Evolutionary conservation across 1,139 yeast species (phyloP).

Genomic region (Scheffersomyces parashehatae): DNA sequence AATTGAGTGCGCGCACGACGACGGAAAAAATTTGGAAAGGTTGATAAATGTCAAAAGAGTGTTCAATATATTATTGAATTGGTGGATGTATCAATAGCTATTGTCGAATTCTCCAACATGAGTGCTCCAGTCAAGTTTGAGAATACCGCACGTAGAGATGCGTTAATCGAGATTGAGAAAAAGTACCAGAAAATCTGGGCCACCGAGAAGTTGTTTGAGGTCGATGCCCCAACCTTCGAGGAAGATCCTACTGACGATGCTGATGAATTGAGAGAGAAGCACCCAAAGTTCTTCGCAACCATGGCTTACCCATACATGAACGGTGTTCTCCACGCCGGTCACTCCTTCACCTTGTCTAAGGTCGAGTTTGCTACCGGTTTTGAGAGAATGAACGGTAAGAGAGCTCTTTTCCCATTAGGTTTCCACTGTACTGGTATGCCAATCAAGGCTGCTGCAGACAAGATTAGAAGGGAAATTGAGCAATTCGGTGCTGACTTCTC

Average conservation of each 20-base stretch:
- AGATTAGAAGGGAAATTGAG: constrained; percentile 89
- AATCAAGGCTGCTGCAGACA: constrained; percentile 94
- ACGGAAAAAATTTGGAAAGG: too few species aligned
- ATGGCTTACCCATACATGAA: constrained; percentile 99
- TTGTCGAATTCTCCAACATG: constrained; percentile 21
- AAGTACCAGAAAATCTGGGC: constrained; percentile 88
- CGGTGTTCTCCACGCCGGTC: constrained; percentile 98
- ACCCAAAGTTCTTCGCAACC: constrained; percentile 87
- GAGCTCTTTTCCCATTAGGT: constrained; percentile 93
- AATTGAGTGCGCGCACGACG: too few species aligned
- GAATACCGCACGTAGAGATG: constrained; percentile 88
- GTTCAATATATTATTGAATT: too few species aligned
- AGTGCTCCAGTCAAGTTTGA: constrained; percentile 47
- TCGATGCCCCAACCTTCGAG: constrained; percentile 78
- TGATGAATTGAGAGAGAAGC: constrained; percentile 71
- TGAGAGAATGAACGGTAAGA: constrained; percentile 92
- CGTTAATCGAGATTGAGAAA: constrained; percentile 84
- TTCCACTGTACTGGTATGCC: constrained; percentile 99
- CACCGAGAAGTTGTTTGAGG: constrained; percentile 80
- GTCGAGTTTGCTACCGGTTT: constrained; percentile 93
- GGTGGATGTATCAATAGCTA: too few species aligned
- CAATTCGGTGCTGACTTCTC: constrained; percentile 82
- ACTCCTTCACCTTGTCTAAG: constrained; percentile 91
- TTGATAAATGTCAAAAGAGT: too few species aligned
- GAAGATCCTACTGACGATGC: constrained; percentile 60